These are phyloP conservation scores for Phytophthora tentaculata DNA, from an alignment of 352 stramenopile genomes.

Conservation along the genomic window DNA sequence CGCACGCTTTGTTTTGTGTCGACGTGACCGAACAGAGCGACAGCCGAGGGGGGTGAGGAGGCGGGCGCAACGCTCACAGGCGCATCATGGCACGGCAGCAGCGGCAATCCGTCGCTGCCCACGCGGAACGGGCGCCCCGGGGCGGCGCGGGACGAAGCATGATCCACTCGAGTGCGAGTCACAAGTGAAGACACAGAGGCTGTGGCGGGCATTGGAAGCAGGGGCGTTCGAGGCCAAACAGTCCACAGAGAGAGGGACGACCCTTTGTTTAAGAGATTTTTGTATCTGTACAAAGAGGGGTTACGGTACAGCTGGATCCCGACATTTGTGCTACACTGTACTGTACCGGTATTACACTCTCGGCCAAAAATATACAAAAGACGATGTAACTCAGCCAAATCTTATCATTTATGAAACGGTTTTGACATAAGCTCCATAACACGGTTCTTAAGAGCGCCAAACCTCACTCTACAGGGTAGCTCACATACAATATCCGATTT, in stretches of 20 bases:
- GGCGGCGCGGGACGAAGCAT: slow-evolving; percentile 13
- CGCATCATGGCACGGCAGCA: slow-evolving; percentile 37
- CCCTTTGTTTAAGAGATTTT: slow-evolving; percentile 14
- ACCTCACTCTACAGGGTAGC: no score
- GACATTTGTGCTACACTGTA: not conserved
- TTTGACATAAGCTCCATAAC: no score
- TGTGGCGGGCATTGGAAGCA: slow-evolving; percentile 23
- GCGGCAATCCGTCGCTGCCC: slow-evolving; percentile 37
- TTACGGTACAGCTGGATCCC: not conserved
- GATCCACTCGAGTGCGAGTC: slow-evolving; percentile 30
- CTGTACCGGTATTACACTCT: no score
- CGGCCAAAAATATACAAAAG: no score
- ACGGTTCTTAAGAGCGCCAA: no score
- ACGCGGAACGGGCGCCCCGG: slow-evolving; percentile 31
- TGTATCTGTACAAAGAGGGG: slow-evolving; percentile 6
- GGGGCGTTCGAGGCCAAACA: slow-evolving; percentile 27
- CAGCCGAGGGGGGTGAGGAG: not conserved
- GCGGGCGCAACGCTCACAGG: slow-evolving; percentile 13
- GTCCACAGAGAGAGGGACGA: slow-evolving; percentile 11
- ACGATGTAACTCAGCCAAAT: no score
- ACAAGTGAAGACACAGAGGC: slow-evolving; percentile 37
- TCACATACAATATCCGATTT: no score
- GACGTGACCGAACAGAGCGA: slow-evolving; percentile 40
- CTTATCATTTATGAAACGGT: no score
- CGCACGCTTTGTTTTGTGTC: slow-evolving; percentile 45